Conservation (phyloP, 1,139 yeast species). For the Suhomyces ambrosiae region DNA sequence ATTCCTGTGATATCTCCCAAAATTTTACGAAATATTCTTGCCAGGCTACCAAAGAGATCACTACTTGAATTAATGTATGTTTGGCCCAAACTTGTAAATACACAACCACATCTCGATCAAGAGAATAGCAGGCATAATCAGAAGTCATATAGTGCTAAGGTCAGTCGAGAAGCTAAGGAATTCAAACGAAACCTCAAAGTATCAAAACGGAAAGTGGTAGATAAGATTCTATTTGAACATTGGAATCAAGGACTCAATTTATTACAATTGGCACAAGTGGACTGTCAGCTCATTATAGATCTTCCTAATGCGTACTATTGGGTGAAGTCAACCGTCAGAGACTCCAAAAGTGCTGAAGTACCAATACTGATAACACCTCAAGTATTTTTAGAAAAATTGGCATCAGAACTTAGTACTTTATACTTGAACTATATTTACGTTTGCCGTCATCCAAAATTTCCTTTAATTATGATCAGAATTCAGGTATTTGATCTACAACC, state of each 20-base stretch:
- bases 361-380: constrained; percentile 45
- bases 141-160: constrained; percentile 29
- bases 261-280: constrained; percentile 72
- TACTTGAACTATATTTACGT: constrained; percentile 64
- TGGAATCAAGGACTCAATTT: constrained; percentile 69
- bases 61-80: constrained; percentile 34
- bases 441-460: constrained; percentile 65
- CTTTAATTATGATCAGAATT: constrained; percentile 60
- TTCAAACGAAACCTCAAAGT: constrained; percentile 18
- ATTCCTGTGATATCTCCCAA: constrained; percentile 36
- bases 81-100: constrained; percentile 41
- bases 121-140: constrained; percentile 21
- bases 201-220: constrained; percentile 51
- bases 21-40: constrained; percentile 26
- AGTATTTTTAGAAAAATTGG: constrained; percentile 49
- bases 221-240: constrained; percentile 52
- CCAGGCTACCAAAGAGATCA: constrained; percentile 38
- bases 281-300: constrained; percentile 63
- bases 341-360: constrained; percentile 35
- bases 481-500: constrained; percentile 64
- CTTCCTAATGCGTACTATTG: constrained; percentile 55
- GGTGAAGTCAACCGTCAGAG: constrained; percentile 58
- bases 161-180: constrained; percentile 22
- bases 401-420: constrained; percentile 48
- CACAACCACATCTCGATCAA: constrained; percentile 38